Base-by-base conservation (phyloP, 2,329 filamentous ascomycete species). In the Bipolaris victoriae region DNA sequence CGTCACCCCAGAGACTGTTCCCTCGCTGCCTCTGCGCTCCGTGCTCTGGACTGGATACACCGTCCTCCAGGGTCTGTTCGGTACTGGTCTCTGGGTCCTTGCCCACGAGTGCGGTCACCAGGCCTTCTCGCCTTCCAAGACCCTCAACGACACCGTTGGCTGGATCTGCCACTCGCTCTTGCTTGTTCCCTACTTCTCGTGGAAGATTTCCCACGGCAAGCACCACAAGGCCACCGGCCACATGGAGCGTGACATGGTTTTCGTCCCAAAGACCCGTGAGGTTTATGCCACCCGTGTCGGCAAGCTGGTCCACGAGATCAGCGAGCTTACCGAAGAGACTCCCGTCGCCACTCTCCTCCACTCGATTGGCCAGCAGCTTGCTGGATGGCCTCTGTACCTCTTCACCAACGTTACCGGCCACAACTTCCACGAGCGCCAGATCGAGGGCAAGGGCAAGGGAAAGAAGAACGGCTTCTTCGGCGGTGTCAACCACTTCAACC, bases 161-260 rank as follows among this genome's bases (percentile, higher is more conserved):
- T 97, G 91, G 91, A 78, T 97, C 76, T 86, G 91, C 69, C 94
- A 98, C 82, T 97, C 93, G 36, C 79, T 87, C 43, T 87, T 97
- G 37, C 84, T 97, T 55, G 94, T 99, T 47, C 95, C 95, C 20
- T 99, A 98, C 83, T 99, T 97, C 83, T 96, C 92, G 76, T 99
- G 95, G 95, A 96, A 99, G 83, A 93, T 98, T 80, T 97, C 92
- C 66, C 95, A 99, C 82, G 90, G 92, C 83, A 97, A 97, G 87
- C 95, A 99, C 84, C 95, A 99, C 90, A 98, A 98, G 86, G 92
- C 93, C 64, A 99, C 95, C 37, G 95, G 93, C 70, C 87, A 99
- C 84, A 88, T 99, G 81, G 92, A 96, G 81, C 91, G 94, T 68
- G 95, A 99, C 80, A 99, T 99, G 95, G 95, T 98, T 63, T 98